Evolutionary conservation across 306 rosid genomes (phyloP).

Genomic region (Boehmeria nivea): DNA sequence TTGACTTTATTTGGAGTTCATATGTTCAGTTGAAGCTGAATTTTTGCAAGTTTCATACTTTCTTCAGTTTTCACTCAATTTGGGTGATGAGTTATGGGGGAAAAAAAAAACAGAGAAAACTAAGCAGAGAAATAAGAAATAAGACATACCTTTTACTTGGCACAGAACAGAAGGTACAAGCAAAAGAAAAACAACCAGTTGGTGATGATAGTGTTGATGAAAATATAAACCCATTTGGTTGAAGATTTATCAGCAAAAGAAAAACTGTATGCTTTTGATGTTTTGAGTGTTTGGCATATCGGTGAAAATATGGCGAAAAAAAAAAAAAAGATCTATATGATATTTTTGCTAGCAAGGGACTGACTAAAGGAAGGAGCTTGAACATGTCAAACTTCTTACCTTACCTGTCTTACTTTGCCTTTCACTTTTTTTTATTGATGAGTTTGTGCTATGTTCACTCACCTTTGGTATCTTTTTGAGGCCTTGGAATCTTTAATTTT

Average conservation of each 20-base stretch:
- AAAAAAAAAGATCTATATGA: not conserved
- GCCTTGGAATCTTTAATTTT: slow-evolving; percentile 50
- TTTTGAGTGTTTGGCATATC: slow-evolving; percentile 14
- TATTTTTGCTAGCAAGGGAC: too few relatives aligned
- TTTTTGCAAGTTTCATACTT: too few relatives aligned
- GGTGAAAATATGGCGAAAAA: slow-evolving; percentile 1
- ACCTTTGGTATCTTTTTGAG: slow-evolving; percentile 36
- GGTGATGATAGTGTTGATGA: slow-evolving; percentile 32
- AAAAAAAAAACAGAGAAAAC: not conserved
- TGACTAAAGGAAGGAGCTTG: slow-evolving; percentile 16
- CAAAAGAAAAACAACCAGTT: slow-evolving; percentile 34
- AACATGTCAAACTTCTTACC: slow-evolving; percentile 29
- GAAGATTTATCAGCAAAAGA: slow-evolving; percentile 10
- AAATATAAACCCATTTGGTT: slow-evolving; percentile 45
- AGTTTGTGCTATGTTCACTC: slow-evolving; percentile 46
- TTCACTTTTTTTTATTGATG: slow-evolving; percentile 30
- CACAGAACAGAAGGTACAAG: slow-evolving; percentile 37
- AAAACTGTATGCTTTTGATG: slow-evolving; percentile 30
- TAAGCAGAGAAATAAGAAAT: not conserved
- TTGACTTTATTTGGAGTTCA: too few relatives aligned
- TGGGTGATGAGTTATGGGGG: too few relatives aligned
- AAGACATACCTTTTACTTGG: slow-evolving; percentile 70
- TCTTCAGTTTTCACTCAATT: too few relatives aligned
- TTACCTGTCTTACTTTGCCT: not conserved
- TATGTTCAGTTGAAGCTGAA: too few relatives aligned